Evolutionary conservation across 1,139 yeast genomes (phyloP).

Genomic region (Candida sanyaensis): DNA sequence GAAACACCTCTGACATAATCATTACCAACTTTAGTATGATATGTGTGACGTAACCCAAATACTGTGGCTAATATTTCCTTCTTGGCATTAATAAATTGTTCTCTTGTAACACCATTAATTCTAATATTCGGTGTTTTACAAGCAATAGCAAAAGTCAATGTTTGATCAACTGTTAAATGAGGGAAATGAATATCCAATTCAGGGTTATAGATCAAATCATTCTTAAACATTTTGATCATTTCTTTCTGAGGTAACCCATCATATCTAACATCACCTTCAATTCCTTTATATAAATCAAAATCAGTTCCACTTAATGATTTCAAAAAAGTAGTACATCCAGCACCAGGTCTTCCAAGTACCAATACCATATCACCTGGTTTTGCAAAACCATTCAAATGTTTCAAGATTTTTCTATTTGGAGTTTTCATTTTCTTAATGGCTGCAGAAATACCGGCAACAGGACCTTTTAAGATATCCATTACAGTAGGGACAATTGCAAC

Average conservation of each 20-base stretch:
- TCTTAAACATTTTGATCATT: constrained; percentile 49
- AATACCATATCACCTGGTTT: constrained; percentile 63
- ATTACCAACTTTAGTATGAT: constrained; percentile 28
- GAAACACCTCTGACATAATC: constrained; percentile 75
- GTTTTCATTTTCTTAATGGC: constrained; percentile 15
- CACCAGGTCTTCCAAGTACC: constrained; percentile 68
- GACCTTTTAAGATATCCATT: constrained; percentile 46
- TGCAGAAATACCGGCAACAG: constrained; percentile 22
- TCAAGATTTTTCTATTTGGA: constrained; percentile 45
- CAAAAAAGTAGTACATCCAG: constrained; percentile 63
- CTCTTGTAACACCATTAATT: constrained; percentile 48
- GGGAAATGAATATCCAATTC: constrained; percentile 67
- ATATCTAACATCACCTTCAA: constrained; percentile 42
- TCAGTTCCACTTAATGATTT: constrained; percentile 54
- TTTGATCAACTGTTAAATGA: constrained; percentile 62
- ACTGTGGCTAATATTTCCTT: constrained; percentile 53
- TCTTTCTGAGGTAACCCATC: constrained; percentile 53
- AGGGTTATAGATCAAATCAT: constrained; percentile 60
- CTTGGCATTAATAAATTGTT: constrained; percentile 47
- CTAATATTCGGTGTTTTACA: constrained; percentile 61
- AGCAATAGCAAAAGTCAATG: constrained; percentile 60
- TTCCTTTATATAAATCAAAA: constrained; percentile 22
- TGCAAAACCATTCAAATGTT: constrained; percentile 40
- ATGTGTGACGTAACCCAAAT: constrained; percentile 52
- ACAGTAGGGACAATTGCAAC: constrained; percentile 50